These are phyloP conservation scores for Xylaria sp. DNA, from an alignment of 495 filamentous ascomycete species.

Conservation along the genomic window DNA sequence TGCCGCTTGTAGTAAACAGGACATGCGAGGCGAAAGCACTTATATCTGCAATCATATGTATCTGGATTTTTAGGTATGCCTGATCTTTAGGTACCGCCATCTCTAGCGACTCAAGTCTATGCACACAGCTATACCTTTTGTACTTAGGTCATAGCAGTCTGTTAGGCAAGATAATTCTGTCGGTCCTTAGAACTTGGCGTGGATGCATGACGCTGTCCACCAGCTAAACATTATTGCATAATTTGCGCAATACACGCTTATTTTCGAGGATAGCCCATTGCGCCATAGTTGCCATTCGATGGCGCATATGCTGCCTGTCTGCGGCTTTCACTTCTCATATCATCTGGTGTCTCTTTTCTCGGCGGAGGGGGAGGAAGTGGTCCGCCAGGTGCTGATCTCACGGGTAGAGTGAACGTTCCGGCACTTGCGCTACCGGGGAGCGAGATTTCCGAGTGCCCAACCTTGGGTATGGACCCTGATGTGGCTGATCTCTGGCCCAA, in stretches of 20 bases:
- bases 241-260: conserved; percentile 29
- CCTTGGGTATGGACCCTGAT: conserved; percentile 51
- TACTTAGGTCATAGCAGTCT: background rate
- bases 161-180: background rate
- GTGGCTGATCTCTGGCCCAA: conserved; percentile 55
- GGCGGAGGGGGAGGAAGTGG: conserved; percentile 54
- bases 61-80: conserved; percentile 11
- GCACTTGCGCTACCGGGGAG: conserved; percentile 38
- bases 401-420: conserved; percentile 54
- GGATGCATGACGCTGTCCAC: background rate
- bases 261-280: conserved; percentile 35
- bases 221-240: background rate
- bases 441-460: conserved; percentile 38
- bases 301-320: conserved; percentile 51
- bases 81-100: conserved; percentile 12
- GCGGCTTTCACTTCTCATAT: conserved; percentile 46
- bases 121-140: conserved; percentile 11
- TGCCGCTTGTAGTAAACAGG: conserved; percentile 18
- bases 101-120: conserved; percentile 10
- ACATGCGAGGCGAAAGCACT: conserved; percentile 26
- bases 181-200: background rate
- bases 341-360: conserved; percentile 51
- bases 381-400: conserved; percentile 54
- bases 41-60: conserved; percentile 19
- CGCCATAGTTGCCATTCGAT: conserved; percentile 43